Base-by-base conservation (phyloP, 1,139 yeast species). In the Chernovozyma aurita region DNA sequence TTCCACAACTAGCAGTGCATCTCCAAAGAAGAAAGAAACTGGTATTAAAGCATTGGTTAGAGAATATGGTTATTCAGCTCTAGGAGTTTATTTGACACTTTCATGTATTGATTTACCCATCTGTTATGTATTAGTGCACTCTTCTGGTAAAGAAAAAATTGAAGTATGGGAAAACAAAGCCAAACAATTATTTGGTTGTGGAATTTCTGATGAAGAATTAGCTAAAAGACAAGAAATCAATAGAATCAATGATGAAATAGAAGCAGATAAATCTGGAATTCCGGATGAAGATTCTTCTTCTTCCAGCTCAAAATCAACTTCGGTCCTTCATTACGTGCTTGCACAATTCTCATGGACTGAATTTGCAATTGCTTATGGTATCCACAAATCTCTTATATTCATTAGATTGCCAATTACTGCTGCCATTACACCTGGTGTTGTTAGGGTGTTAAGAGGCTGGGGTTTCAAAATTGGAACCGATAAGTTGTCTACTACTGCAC, bases 351-450 rank as follows among this genome's bases (percentile, higher is more conserved):
- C 74, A 12, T 69, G 71, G 72, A 65, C 75, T 2, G 97, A 92
- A 57, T 78, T 87, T 49, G 81, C 87, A 15, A 73, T 94, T 44
- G 98, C 98, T 0, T 92, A 92, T 57, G 96, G 96, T 4, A 67
- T 92, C 36, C 98, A 92, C 66, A 92, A 94, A 63, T 78, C 94
- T 4, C 70, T 90, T 43, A 74, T 83, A 11, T 77, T 92, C 46
- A 72, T 87, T 30, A 74, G 99, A 46, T 64, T 92, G 7, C 98
- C 99, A 11, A 60, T 88, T 29, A 83, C 97, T 1, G 97, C 97
- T 0, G 95, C 96, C 4, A 75, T 90, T 15, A 88, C 97, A 0
- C 99, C 98, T 2, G 58, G 78, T 4, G 72, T 87, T 2, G 96
- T 87, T 13, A 69, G 61, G 39, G 53, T 65, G 26, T 70, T 90